phyloP scores from a whole-genome alignment of 768 basidiomycete genomes.

The Macrolepiota albuminosa region DNA sequence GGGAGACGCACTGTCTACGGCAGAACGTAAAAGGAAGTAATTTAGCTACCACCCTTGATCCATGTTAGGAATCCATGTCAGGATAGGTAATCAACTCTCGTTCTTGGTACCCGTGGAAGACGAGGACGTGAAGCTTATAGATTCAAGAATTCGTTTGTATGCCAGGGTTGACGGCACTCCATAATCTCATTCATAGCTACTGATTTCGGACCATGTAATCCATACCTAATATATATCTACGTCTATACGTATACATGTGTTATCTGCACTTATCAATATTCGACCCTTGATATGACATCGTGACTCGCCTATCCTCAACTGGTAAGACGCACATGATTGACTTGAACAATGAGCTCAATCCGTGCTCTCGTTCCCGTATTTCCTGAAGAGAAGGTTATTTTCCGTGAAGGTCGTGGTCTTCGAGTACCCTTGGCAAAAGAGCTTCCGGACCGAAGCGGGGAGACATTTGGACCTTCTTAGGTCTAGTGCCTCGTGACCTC shows the following conservation, averaged over 20 bases:
- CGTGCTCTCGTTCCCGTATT: conserved; percentile 5
- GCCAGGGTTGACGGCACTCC: not conserved
- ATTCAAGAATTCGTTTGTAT: too few species aligned
- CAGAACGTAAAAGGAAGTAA: not conserved
- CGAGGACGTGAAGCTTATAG: not conserved
- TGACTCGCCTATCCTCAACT: not conserved
- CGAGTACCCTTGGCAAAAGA: conserved; percentile 13
- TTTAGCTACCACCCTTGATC: not conserved
- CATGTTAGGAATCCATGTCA: not conserved
- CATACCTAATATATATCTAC: not conserved
- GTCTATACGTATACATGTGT: not conserved
- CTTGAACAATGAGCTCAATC: not conserved
- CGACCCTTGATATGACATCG: not conserved
- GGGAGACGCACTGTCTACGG: not conserved
- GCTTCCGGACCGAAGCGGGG: conserved; percentile 13
- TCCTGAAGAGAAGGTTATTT: conserved; percentile 19
- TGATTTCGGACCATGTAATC: not conserved
- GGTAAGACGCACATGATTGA: not conserved
- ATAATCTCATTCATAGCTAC: not conserved
- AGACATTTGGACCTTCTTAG: not conserved
- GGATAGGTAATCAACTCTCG: not conserved
- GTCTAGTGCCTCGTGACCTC: conserved; percentile 16
- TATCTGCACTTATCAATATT: not conserved
- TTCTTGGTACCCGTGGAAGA: not conserved
- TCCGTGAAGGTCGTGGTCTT: conserved; percentile 26